Evolutionary conservation across 1,284 basidiomycete species (phyloP).

Genomic region (Mycocalia duriaeana): DNA sequence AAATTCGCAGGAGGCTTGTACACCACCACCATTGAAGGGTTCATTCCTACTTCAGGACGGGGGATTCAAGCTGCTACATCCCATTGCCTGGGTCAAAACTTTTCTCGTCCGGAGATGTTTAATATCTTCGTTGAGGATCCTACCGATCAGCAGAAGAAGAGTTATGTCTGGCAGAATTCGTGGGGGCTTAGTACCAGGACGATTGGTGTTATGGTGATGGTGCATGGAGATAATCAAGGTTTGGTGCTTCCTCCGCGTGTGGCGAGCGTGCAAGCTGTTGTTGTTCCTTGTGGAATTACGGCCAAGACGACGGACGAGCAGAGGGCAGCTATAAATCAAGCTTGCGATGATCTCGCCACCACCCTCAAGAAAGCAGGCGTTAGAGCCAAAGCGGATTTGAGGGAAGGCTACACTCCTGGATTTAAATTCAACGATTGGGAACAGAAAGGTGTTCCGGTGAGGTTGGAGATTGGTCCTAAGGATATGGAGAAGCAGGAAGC

Average conservation of each 20-base stretch:
- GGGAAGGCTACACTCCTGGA: conserved; percentile 95
- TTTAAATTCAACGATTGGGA: conserved; percentile 99
- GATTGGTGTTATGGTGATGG: conserved; percentile 99
- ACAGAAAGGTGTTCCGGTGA: conserved; percentile 94
- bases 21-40: conserved; percentile 97
- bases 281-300: conserved; percentile 92
- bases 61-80: conserved; percentile 98
- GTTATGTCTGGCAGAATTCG: conserved; percentile 95
- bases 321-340: conserved; percentile 72
- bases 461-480: conserved; percentile 94
- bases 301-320: conserved; percentile 73
- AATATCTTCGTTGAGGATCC: conserved; percentile 97
- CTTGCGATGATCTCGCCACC: conserved; percentile 72
- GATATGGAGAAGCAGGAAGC: conserved; percentile 86
- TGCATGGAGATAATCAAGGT: conserved; percentile 97
- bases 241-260: conserved; percentile 94
- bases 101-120: conserved; percentile 94
- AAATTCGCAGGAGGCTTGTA: conserved; percentile 98
- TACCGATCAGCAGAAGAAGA: conserved; percentile 71
- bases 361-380: conserved; percentile 71
- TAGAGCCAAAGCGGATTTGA: conserved; percentile 85
- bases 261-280: conserved; percentile 85
- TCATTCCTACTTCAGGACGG: conserved; percentile 94
- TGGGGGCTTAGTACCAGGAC: conserved; percentile 97
- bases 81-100: conserved; percentile 98